A percentile compares a stretch with the other conserved stretches of the same genome.
phyloP scores from a whole-genome alignment of 1,139 yeast genomes.

The Blastobotrys ciferrii region DNA sequence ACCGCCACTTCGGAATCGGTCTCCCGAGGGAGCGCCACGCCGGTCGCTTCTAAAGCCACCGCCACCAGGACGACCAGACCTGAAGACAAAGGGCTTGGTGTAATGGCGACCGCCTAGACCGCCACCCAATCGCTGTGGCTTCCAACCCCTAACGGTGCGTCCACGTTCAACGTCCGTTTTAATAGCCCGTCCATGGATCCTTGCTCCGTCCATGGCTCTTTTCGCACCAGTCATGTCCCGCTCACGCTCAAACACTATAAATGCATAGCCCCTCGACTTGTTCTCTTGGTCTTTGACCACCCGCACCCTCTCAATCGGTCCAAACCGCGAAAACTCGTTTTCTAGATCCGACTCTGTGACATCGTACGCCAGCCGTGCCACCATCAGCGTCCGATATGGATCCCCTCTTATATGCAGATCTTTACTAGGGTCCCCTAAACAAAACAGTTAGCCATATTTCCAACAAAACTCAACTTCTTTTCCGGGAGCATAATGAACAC shows the following conservation, averaged over 20 bases:
- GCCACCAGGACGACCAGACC: constrained; percentile 13
- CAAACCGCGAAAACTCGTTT: constrained; percentile 60
- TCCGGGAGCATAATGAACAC: not conserved
- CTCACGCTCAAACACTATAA: constrained; percentile 66
- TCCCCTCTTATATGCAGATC: constrained; percentile 70
- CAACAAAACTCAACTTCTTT: constrained; percentile 38
- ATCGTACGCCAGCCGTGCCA: constrained; percentile 66
- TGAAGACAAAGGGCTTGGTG: constrained; percentile 30
- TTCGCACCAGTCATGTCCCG: constrained; percentile 58
- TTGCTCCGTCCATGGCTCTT: constrained; percentile 56
- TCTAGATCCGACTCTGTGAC: constrained; percentile 70
- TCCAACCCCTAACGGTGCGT: constrained; percentile 71
- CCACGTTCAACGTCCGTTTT: constrained; percentile 86
- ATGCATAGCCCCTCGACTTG: constrained; percentile 79
- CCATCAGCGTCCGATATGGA: constrained; percentile 75
- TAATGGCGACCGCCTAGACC: constrained; percentile 67
- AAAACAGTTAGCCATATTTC: constrained; percentile 34
- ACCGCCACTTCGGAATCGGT: constrained; percentile 16
- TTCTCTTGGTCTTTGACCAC: constrained; percentile 58
- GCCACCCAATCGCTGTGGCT: constrained; percentile 75
- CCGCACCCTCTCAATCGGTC: constrained; percentile 65
- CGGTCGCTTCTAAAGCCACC: constrained; percentile 14
- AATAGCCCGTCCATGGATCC: constrained; percentile 51
- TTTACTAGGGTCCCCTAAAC: constrained; percentile 47
- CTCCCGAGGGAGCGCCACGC: constrained; percentile 17